These are phyloP conservation scores for Stagonosporopsis chrysanthemi DNA, from an alignment of 2,329 filamentous ascomycete genomes.

Conservation along the genomic window DNA sequence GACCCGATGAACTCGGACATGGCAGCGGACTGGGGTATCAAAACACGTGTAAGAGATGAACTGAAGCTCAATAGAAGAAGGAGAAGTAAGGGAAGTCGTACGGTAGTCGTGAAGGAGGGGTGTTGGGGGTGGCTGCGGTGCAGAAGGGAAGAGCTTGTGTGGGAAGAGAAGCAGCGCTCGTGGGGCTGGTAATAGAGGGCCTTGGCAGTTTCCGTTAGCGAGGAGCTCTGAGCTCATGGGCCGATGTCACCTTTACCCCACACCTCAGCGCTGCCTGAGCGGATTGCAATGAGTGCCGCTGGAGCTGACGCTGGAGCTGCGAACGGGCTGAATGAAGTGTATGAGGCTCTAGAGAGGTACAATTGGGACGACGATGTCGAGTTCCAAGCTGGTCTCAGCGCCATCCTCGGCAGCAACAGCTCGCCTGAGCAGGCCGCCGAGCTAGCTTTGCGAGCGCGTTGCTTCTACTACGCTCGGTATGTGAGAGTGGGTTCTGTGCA, in stretches of 20 bases:
- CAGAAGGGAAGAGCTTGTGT: conserved; percentile 25
- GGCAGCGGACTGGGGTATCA: conserved; percentile 36
- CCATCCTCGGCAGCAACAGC: conserved; percentile 68
- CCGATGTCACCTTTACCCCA: conserved; percentile 30
- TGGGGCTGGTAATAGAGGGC: conserved; percentile 25
- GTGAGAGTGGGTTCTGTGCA: background rate
- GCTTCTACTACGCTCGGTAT: conserved; percentile 70
- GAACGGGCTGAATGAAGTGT: conserved; percentile 52
- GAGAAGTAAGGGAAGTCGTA: conserved; percentile 28
- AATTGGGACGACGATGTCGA: conserved; percentile 72
- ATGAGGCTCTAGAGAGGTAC: conserved; percentile 69
- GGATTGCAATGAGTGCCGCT: conserved; percentile 15
- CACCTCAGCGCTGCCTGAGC: conserved; percentile 23
- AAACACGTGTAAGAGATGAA: conserved; percentile 34
- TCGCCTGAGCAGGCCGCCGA: conserved; percentile 63
- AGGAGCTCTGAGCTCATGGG: conserved; percentile 16
- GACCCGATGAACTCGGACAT: conserved; percentile 71
- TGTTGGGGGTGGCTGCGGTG: conserved; percentile 23
- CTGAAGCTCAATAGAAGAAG: conserved; percentile 31
- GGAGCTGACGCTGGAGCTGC: conserved; percentile 21
- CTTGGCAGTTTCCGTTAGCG: conserved; percentile 29
- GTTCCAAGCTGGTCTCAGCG: conserved; percentile 72
- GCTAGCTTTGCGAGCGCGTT: conserved; percentile 70
- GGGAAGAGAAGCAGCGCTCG: conserved; percentile 26
- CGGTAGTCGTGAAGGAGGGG: conserved; percentile 24